Base-by-base conservation (phyloP, 2,329 filamentous ascomycete genomes). In the Aspergillus quadrilineatus region DNA sequence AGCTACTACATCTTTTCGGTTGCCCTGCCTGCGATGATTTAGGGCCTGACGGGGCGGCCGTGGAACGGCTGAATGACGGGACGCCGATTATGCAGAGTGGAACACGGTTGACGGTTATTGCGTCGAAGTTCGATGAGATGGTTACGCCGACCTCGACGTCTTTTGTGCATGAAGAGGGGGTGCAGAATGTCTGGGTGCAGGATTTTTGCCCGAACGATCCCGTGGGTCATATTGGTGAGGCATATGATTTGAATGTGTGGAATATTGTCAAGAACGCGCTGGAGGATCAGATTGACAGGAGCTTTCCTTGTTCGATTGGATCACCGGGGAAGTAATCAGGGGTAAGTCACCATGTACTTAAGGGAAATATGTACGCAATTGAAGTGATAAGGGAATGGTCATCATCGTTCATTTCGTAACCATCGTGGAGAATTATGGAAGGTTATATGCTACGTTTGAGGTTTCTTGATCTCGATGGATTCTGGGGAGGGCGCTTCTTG, bases 211-310 rank as follows among this genome's bases (percentile, higher is more conserved):
- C 63, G 1, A 10, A 67, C 0, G 72, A 74, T 34, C 67, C 69
- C 0, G 71, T 73, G 9, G 72, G 72, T 1, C 72, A 75, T 58
- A 71, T 74, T 54, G 71, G 69, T 1, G 69, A 73, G 62, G 71
- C 69, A 9, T 74, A 73, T 61, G 72, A 75, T 58, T 42, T 67
- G 59, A 73, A 74, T 57, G 71, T 74, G 9, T 74, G 72, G 72
- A 70, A 74, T 53, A 46, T 74, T 65, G 71, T 75, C 10, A 67
- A 67, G 58, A 73, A 74, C 55, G 72, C 69, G 14, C 50, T 75
- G 54, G 66, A 72, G 47, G 63, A 60, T 8, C 65, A 64, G 8
- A 67, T 67, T 9, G 29, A 66, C 17, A 54, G 66, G 28, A 41
- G 64, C 44, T 72, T 73, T 49, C 6, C 63, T 7, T 73, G 70